These are phyloP conservation scores for Tuber brumale DNA, from an alignment of 495 filamentous ascomycete species.

Conservation along the genomic window DNA sequence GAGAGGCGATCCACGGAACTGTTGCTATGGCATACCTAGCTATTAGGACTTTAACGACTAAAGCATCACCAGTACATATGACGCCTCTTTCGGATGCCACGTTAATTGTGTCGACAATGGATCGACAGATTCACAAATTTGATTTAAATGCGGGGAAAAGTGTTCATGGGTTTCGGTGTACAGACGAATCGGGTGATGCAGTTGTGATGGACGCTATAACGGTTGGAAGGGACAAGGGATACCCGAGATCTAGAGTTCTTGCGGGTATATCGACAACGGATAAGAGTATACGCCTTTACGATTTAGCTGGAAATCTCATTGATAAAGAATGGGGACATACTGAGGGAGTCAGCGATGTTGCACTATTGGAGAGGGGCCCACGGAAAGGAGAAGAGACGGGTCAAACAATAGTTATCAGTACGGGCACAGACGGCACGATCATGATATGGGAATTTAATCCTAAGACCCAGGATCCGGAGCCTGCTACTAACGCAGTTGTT, in stretches of 20 bases:
- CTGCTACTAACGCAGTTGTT: slow-evolving; percentile 18
- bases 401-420: slow-evolving; percentile 57
- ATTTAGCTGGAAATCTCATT: slow-evolving; percentile 65
- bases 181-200: slow-evolving; percentile 72
- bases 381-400: slow-evolving; percentile 45
- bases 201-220: slow-evolving; percentile 74
- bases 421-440: slow-evolving; percentile 74
- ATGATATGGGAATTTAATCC: slow-evolving; percentile 64
- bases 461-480: slow-evolving; percentile 41
- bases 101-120: slow-evolving; percentile 70
- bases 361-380: slow-evolving; percentile 54
- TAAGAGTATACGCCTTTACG: slow-evolving; percentile 88
- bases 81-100: slow-evolving; percentile 56
- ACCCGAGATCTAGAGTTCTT: slow-evolving; percentile 51
- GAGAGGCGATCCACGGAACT: slow-evolving; percentile 50
- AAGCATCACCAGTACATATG: slow-evolving; percentile 82
- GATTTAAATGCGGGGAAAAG: slow-evolving; percentile 66
- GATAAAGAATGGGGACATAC: slow-evolving; percentile 91
- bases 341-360: slow-evolving; percentile 76
- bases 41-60: slow-evolving; percentile 66
- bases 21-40: slow-evolving; percentile 61
- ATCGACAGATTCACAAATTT: slow-evolving; percentile 71
- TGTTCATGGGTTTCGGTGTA: slow-evolving; percentile 67
- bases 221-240: slow-evolving; percentile 47
- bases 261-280: slow-evolving; percentile 84